phyloP scores from a whole-genome alignment of 805 yeast genomes.

The Suhomyces sp. region DNA sequence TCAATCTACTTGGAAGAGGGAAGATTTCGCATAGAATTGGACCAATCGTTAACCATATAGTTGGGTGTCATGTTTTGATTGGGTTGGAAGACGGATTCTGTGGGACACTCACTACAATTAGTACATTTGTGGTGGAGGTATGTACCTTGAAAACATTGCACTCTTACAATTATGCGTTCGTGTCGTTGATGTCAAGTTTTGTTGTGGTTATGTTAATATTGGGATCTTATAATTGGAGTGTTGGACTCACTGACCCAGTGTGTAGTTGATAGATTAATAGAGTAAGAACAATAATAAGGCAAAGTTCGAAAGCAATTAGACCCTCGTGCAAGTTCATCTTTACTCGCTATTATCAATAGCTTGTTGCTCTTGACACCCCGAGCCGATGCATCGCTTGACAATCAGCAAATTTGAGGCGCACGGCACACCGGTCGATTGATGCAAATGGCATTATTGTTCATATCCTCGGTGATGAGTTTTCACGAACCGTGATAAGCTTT shows the following conservation, averaged over 20 bases:
- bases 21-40: conserved; percentile 18
- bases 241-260: conserved; percentile 30
- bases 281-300: no score
- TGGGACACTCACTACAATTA: conserved; percentile 71
- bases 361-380: no score
- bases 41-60: conserved; percentile 26
- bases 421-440: no score
- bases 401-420: no score
- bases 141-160: conserved; percentile 26
- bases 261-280: conserved; percentile 1
- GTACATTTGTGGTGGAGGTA: conserved; percentile 75
- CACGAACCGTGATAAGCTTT: no score
- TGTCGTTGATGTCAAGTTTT: conserved; percentile 50
- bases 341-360: no score
- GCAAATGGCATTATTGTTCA: no score
- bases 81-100: conserved; percentile 68
- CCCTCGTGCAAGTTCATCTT: no score
- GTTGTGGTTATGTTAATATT: conserved; percentile 52
- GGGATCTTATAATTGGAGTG: conserved; percentile 74
- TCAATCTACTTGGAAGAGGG: conserved; percentile 48
- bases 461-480: no score
- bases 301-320: not conserved
- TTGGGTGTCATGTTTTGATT: conserved; percentile 50
- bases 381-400: no score
- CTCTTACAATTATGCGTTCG: conserved; percentile 51